Base-by-base conservation (phyloP, 2,329 filamentous ascomycete genomes). In the Onygena corvina region DNA sequence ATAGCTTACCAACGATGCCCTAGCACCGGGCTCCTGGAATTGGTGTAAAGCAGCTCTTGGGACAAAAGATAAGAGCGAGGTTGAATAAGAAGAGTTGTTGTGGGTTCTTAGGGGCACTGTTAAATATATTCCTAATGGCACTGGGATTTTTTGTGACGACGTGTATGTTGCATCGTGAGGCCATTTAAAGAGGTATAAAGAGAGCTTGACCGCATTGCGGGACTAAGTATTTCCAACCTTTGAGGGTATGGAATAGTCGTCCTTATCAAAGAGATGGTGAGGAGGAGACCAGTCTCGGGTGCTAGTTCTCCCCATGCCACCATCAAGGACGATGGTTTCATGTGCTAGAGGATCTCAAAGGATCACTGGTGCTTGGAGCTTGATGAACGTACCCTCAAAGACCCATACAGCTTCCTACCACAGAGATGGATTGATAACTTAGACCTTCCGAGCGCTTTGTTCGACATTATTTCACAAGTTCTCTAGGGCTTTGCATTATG, bases 381-480 rank as follows among this genome's bases (percentile, higher is more conserved):
- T 21, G 66, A 69, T 49, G 64, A 65, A 14, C 59, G 60, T 11
- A 62, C 61, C 40, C 72, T 65, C 46, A 60, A 60, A 0, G 58
- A 68, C 4, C 65, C 68, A 1, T 56, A 66, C 36, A 56, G 35
- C 9, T 71, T 71, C 56, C 52, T 62, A n/a, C 69, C 68, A 0
- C 59, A 61, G 3, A 59, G 67, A 38, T 71, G 67, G 58, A 59
- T 70, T 7, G 51, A 53, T 14, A 31, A 50, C 63, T 30, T 70
- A 67, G 73, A 75, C 8, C 75, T 73, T 0, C 74, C 71, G 46
- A 74, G 76, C 0, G 71, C 61, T 60, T 47, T 71, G 62, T 56
- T 77, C 56, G 74, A 79, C 52, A 76, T 76, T n/a, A 74, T 79
- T 50, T 71, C 74, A 0, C 64, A 76, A 27, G 74, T 79, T 70